Evolutionary conservation across 2,329 filamentous ascomycete genomes (phyloP), one percentile per base, ranked within the genome.

Genomic region (Teratosphaeria gauchensis): DNA sequence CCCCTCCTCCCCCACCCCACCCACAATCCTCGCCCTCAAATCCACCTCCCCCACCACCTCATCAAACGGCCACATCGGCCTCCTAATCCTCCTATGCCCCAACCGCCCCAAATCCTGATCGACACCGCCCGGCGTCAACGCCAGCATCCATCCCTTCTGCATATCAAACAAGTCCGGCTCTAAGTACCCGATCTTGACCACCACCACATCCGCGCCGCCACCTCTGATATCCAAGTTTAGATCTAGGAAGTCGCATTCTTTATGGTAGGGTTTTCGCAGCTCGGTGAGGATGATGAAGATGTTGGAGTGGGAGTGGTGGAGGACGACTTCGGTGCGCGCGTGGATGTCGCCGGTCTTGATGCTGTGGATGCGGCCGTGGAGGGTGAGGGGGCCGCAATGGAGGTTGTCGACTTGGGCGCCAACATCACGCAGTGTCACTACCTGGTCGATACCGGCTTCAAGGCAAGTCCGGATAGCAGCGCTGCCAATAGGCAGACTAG

Each of bases 141-240:
- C 62, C 12, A 65, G 52, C 62, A 64, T 65, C 63, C 63, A 65
- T 28, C 59, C 63, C 11, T 51, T 58, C 2, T 61, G 56, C 63
- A 65, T 64, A 33, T 64, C 62, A 54, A 59, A 65, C 14, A 65
- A 33, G 12, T 65, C 62, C 8, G 63, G 63, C 57, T 64, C 59
- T 16, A 65, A 55, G 33, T 65, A 65, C 11, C 63, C 63, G 16
- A 65, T 65, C 53, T 65, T 65, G 33, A 65, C 62, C 12, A 65
- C 54, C 14, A 65, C 63, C 3, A 65, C 52, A 55, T 65, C 62
- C 2, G 58, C 58, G 6, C 55, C 59, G 8, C 42, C 42, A 16
- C 56, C 28, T 12, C 62, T 42, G 9, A 59, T 53, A 48, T 65
- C 57, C 5, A 65, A 51, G 12, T 60, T 28, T 3, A 65, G 54